Evolutionary conservation across 192 early-diverging fungal species (phyloP), one percentile per base, ranked within the genome.

Genomic region (Backusella westeae): DNA sequence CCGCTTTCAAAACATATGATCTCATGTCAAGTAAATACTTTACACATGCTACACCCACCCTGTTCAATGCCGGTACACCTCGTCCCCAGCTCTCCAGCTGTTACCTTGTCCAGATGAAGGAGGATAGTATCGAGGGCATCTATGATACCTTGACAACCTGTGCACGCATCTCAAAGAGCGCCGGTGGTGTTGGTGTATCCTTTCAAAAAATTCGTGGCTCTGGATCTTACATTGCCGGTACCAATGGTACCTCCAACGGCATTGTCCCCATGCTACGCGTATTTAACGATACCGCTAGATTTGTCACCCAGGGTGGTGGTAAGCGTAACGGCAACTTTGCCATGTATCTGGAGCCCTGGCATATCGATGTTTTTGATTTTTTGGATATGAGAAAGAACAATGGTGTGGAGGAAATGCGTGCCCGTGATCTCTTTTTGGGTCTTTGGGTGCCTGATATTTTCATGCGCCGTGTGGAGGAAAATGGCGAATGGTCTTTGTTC

Each of bases 11-110:
- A 81, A 96, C 96, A 10, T 95, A 98, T 84, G 88, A 95, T 79
- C 88, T 94, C 65, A 91, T 99, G 93, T 96, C 94, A 12, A 88
- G 93, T 78, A 95, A 96, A 86, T 94, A 88, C 88, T 99, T 99
- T 80, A 99, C 97, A 6, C 97, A 99, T 79, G 97, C 96, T 12
- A 94, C 91, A 1, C 97, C 97, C 4, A 99, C 97, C 19, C 86
- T 99, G 74, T 99, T 99, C 90, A 97, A 99, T 82, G 94, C 97
- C 71, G 97, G 97, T 78, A 99, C 97, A 6, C 96, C 96, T n/a
- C 90, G 89, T 21, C 96, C 97, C 39, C 97, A 99, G 82, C 85
- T 97, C 70, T 97, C 96, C 14, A 92, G 90, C 71, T 99, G 97
- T 78, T 99, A 96, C 87, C 81, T 99, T 69, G 85, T 99, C 2